Evolutionary conservation across 352 stramenopile genomes (phyloP).

Genomic region (Globisporangium abappressorium): DNA sequence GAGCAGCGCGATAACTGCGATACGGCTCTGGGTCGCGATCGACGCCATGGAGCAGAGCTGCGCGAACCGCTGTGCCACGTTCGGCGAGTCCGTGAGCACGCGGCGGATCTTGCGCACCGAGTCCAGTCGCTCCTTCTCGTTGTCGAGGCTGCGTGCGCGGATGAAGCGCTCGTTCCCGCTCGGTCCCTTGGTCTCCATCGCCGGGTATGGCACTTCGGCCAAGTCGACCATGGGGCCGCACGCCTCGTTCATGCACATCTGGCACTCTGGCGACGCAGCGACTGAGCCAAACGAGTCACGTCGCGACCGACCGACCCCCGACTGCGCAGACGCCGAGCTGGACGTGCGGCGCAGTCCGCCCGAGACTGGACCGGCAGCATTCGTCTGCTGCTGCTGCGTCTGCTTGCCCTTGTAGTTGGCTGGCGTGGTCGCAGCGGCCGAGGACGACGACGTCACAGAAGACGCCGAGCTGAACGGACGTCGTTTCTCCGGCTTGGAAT

Average conservation of each 20-base stretch:
- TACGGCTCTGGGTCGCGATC: conserved; percentile 67
- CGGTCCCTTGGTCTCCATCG: conserved; percentile 25
- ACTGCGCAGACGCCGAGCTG: conserved; percentile 24
- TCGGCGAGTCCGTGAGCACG: conserved; percentile 39
- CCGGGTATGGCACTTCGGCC: conserved; percentile 55
- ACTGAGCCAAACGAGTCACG: conserved; percentile 34
- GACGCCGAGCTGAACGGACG: conserved; percentile 9
- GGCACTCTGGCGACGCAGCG: conserved; percentile 27
- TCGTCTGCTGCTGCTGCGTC: conserved; percentile 4
- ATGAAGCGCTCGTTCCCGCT: conserved; percentile 36
- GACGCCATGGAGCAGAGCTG: conserved; percentile 76
- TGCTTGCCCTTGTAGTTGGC: conserved; percentile 12
- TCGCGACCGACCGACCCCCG: conserved; percentile 13
- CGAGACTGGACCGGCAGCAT: neutral
- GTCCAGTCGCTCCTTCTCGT: conserved; percentile 50
- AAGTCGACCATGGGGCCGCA: conserved; percentile 55
- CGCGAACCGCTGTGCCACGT: conserved; percentile 41
- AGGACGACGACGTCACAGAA: conserved; percentile 1
- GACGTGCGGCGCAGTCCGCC: conserved; percentile 31
- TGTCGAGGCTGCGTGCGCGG: conserved; percentile 41
- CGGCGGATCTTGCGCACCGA: conserved; percentile 41
- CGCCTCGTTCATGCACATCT: conserved; percentile 55
- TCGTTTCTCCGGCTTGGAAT: neutral
- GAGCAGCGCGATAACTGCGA: conserved; percentile 67
- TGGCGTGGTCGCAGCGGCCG: conserved; percentile 14